phyloP scores from a whole-genome alignment of 140 eudicot genomes.

The Oenanthe javanica region DNA sequence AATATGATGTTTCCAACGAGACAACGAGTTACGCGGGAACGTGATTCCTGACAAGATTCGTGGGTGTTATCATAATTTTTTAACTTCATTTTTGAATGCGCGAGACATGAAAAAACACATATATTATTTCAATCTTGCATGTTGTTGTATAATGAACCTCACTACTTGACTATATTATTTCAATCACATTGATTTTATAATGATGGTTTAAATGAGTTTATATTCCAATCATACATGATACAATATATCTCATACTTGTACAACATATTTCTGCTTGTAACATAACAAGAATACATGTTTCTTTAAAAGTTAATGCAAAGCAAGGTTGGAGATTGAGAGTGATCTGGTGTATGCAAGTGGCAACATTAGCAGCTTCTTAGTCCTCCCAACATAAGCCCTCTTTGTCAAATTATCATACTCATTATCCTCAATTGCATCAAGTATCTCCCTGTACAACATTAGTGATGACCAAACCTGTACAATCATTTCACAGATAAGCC shows the following conservation, averaged over 20 bases:
- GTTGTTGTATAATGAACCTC: too few species aligned
- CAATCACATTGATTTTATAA: too few species aligned
- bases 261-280: neutral
- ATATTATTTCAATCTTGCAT: too few species aligned
- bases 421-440: slow-evolving; percentile 85
- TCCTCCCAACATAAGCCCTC: slow-evolving; percentile 73
- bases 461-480: slow-evolving; percentile 84
- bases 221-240: neutral
- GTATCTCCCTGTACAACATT: slow-evolving; percentile 65
- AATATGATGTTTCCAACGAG: too few species aligned
- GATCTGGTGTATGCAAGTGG: slow-evolving; percentile 77
- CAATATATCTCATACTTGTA: neutral
- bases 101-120: too few species aligned
- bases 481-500: neutral
- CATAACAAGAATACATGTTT: neutral
- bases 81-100: too few species aligned
- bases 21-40: too few species aligned
- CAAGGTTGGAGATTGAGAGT: slow-evolving; percentile 29
- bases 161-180: too few species aligned
- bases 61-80: too few species aligned
- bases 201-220: too few species aligned
- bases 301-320: slow-evolving; percentile 16
- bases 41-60: too few species aligned
- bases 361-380: slow-evolving; percentile 65
- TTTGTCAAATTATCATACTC: slow-evolving; percentile 77